A percentile compares a stretch with the other conserved stretches of the same genome.
phyloP scores from a whole-genome alignment of 768 basidiomycete species.

The Calocybe indica region DNA sequence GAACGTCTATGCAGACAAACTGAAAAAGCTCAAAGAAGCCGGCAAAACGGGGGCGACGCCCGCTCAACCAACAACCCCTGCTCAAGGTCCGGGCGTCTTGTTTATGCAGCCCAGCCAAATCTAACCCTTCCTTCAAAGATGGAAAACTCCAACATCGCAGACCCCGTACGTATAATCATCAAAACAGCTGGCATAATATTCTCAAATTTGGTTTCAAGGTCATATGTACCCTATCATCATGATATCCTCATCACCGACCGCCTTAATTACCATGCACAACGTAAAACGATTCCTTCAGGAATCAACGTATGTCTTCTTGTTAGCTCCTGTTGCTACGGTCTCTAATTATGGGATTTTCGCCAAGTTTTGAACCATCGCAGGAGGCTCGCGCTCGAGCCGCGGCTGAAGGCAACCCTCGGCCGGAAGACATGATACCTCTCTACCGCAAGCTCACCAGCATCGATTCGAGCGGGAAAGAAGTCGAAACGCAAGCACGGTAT shows the following conservation, averaged over 20 bases:
- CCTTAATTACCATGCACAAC: conserved; percentile 97
- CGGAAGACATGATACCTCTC: conserved; percentile 84
- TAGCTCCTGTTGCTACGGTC: background rate
- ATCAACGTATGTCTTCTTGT: conserved; percentile 46
- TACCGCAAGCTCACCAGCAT: conserved; percentile 77
- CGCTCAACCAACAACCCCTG: conserved; percentile 29
- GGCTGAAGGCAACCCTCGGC: conserved; percentile 63
- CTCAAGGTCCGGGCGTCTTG: conserved; percentile 26
- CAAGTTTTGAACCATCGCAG: conserved; percentile 69
- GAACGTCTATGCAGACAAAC: conserved; percentile 61
- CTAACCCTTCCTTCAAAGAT: conserved; percentile 25
- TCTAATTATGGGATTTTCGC: background rate
- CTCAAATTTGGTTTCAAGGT: too few species aligned
- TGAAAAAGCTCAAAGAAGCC: conserved; percentile 72
- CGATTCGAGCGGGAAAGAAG: conserved; percentile 59
- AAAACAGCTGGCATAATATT: too few species aligned
- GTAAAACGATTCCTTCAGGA: conserved; percentile 93
- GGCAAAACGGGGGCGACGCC: conserved; percentile 45
- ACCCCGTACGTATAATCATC: conserved; percentile 44
- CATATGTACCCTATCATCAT: conserved; percentile 92
- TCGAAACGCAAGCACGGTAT: conserved; percentile 55
- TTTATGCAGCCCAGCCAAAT: background rate
- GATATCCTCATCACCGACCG: conserved; percentile 92
- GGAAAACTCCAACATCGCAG: conserved; percentile 62
- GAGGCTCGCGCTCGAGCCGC: conserved; percentile 65